Conservation (phyloP, 2,329 filamentous ascomycete genomes). For the Cercospora beticola region DNA sequence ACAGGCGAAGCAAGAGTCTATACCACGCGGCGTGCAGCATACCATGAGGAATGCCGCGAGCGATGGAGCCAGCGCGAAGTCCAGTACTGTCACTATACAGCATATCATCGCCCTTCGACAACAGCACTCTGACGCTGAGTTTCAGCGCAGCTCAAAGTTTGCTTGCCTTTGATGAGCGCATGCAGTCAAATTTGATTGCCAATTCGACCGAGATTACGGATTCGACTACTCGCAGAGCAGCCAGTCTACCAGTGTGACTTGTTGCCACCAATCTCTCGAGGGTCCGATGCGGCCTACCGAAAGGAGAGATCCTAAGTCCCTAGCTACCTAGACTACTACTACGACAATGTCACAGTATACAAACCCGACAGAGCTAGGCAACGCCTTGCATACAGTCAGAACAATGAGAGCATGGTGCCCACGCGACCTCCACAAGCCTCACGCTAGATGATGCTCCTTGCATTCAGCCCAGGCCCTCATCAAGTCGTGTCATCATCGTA, state of each 20-base stretch:
- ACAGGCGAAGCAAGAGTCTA: not conserved
- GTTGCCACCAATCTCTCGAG: not conserved
- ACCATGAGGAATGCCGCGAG: not conserved
- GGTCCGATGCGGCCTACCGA: not conserved
- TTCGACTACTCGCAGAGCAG: not conserved
- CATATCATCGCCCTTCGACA: not conserved
- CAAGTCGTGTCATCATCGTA: constrained; percentile 11
- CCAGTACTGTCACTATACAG: not conserved
- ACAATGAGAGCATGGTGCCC: not conserved
- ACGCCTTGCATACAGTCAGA: constrained; percentile 4
- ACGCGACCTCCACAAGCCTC: constrained; percentile 8
- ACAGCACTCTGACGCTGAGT: not conserved
- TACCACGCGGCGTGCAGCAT: not conserved
- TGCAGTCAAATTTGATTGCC: constrained; percentile 8
- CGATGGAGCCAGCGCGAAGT: not conserved
- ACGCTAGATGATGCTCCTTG: not conserved
- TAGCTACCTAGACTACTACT: not conserved
- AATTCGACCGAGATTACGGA: constrained; percentile 5
- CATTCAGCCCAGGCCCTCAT: not conserved
- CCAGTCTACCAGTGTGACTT: not conserved
- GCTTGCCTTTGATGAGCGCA: not conserved
- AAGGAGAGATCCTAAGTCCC: not conserved
- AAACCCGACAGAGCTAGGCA: not conserved
- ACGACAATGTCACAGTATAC: not conserved
- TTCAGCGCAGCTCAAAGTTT: not conserved